These are phyloP conservation scores for Seiridium cupressi DNA, from an alignment of 2,329 filamentous ascomycete species.

Conservation along the genomic window DNA sequence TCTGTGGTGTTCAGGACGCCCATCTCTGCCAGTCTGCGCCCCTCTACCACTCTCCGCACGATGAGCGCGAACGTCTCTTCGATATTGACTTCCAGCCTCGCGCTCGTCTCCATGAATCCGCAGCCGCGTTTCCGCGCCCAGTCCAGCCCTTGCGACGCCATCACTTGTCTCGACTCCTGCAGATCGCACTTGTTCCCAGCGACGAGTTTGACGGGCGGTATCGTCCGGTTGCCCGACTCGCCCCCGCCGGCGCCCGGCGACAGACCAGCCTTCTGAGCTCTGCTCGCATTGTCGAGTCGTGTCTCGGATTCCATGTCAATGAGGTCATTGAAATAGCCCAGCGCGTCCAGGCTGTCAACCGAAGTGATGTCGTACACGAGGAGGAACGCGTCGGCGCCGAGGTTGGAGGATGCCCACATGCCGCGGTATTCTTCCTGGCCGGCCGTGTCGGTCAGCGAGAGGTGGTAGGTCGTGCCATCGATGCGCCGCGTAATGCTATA, in stretches of 20 bases:
- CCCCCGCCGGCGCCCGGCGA: slow-evolving; percentile 22
- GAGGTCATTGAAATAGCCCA: slow-evolving; percentile 78
- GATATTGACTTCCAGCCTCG: slow-evolving; percentile 80
- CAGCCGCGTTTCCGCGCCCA: slow-evolving; percentile 73
- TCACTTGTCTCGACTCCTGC: slow-evolving; percentile 65
- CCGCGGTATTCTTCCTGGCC: slow-evolving; percentile 89
- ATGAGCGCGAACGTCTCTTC: slow-evolving; percentile 82
- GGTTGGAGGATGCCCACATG: slow-evolving; percentile 79
- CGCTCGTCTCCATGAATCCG: slow-evolving; percentile 89
- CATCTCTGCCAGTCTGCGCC: slow-evolving; percentile 47
- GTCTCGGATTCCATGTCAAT: slow-evolving; percentile 81
- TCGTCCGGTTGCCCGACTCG: slow-evolving; percentile 44
- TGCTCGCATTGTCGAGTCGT: slow-evolving; percentile 59
- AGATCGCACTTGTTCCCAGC: slow-evolving; percentile 87
- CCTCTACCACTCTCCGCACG: slow-evolving; percentile 60
- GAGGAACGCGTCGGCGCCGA: slow-evolving; percentile 78
- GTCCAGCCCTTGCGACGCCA: slow-evolving; percentile 69
- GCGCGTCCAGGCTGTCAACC: slow-evolving; percentile 62
- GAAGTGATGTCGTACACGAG: slow-evolving; percentile 87
- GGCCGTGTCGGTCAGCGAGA: slow-evolving; percentile 78
- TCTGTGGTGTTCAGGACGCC: slow-evolving; percentile 41
- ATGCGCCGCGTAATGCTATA: slow-evolving; percentile 80
- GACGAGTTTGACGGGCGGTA: slow-evolving; percentile 76
- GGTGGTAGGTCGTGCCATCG: slow-evolving; percentile 77
- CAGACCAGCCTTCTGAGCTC: slow-evolving; percentile 45